Evolutionary conservation across 139 green algal species (phyloP).

Genomic region (Picochlorum sp.): DNA sequence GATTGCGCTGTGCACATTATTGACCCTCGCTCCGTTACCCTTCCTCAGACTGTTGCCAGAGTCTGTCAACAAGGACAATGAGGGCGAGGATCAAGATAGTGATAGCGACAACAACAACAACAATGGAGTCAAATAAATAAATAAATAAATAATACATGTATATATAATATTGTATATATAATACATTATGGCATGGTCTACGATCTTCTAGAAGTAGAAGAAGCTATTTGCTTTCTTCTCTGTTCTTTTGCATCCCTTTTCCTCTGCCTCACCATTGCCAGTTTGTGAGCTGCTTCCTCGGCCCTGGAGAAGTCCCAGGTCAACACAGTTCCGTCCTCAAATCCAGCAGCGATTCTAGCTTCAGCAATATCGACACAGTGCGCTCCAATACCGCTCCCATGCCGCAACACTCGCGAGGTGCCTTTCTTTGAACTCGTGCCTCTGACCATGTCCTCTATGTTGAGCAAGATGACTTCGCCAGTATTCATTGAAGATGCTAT

Average conservation of each 20-base stretch:
- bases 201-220: not conserved
- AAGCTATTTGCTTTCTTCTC: not conserved
- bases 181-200: too few species aligned
- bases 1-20: slow-evolving; percentile 50
- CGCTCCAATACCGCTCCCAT: slow-evolving; percentile 2
- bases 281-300: slow-evolving; percentile 2
- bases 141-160: too few species aligned
- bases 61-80: not conserved
- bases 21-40: slow-evolving; percentile 41
- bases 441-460: slow-evolving; percentile 19
- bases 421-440: not conserved
- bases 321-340: slow-evolving; percentile 8
- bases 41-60: slow-evolving; percentile 51
- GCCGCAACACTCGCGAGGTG: not conserved
- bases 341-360: slow-evolving; percentile 34
- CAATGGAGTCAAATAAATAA: not conserved
- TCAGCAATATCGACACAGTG: slow-evolving; percentile 41
- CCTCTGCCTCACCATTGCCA: not conserved
- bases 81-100: not conserved
- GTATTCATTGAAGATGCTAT: slow-evolving; percentile 25
- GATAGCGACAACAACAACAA: not conserved
- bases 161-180: too few species aligned
- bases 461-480: slow-evolving; percentile 20
- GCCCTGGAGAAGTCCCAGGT: slow-evolving; percentile 27
- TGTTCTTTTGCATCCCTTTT: slow-evolving; percentile 4